A percentile compares a stretch with the other conserved stretches of the same genome.
Conservation (phyloP, 2,329 filamentous ascomycete species). For the Ophiostoma novo-ulmi region DNA sequence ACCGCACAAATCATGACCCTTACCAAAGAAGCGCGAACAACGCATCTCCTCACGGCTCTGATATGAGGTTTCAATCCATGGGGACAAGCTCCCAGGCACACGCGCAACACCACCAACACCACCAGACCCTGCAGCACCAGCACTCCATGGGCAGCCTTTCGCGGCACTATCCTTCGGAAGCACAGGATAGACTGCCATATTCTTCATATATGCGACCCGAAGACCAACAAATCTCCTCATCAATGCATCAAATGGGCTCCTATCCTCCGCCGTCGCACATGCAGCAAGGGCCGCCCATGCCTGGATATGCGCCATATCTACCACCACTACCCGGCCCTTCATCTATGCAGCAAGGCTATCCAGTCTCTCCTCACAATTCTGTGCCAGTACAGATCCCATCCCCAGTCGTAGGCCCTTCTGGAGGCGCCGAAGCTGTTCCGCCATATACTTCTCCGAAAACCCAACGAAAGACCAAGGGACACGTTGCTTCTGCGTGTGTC, state of each 20-base stretch:
- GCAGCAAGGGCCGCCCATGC: conserved; percentile 28
- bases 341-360: conserved; percentile 26
- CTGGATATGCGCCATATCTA: conserved; percentile 32
- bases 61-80: conserved; percentile 33
- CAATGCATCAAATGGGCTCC: conserved; percentile 25
- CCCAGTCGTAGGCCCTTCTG: conserved; percentile 33
- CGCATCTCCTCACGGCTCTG: conserved; percentile 33
- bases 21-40: conserved; percentile 41
- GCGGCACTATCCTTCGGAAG: conserved; percentile 39
- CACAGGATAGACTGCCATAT: conserved; percentile 40
- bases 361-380: conserved; percentile 28
- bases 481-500: conserved; percentile 79
- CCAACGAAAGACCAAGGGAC: conserved; percentile 67
- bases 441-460: conserved; percentile 54
- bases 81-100: conserved; percentile 4
- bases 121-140: not conserved
- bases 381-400: conserved; percentile 45
- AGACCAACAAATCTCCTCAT: conserved; percentile 31
- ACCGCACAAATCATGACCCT: conserved; percentile 46
- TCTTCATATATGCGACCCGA: conserved; percentile 37
- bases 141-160: conserved; percentile 9
- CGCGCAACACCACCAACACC: conserved; percentile 19
- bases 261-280: conserved; percentile 33
- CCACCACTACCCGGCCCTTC: conserved; percentile 28
- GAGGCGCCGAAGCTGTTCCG: conserved; percentile 31